Conservation (phyloP, 108 stramenopile genomes). For the Discostella pseudostelligera region DNA sequence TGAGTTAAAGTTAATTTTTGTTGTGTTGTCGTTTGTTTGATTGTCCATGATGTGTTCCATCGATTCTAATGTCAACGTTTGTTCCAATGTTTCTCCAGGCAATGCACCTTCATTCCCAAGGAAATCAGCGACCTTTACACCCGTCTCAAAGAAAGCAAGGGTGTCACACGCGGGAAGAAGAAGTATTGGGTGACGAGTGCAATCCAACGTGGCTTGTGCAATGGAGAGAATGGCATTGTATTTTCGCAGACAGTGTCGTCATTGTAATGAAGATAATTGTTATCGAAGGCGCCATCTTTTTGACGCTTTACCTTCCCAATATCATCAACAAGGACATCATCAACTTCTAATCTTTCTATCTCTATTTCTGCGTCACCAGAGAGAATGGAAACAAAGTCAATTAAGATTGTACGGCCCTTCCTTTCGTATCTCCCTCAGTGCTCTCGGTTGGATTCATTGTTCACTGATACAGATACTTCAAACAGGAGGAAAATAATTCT, state of each 20-base stretch:
- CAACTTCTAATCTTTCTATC: too few species aligned
- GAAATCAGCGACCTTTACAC: slow-evolving; percentile 1
- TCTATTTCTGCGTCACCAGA: too few species aligned
- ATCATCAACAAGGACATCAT: too few species aligned
- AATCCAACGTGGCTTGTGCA: slow-evolving; percentile 10
- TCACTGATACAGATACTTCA: too few species aligned
- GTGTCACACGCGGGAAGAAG: slow-evolving; percentile 9
- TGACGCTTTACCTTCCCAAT: too few species aligned
- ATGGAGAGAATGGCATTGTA: slow-evolving; percentile 2
- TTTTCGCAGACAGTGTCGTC: background rate
- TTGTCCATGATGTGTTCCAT: background rate
- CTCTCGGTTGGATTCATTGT: too few species aligned
- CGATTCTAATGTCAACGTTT: background rate
- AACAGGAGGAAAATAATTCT: too few species aligned
- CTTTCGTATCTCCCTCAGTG: too few species aligned
- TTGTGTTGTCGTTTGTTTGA: background rate
- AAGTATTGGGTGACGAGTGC: slow-evolving; percentile 13
- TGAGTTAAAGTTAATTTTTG: background rate
- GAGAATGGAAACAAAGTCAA: too few species aligned
- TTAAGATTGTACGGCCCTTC: too few species aligned
- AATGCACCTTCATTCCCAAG: slow-evolving; percentile 8
- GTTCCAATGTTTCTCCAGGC: background rate
- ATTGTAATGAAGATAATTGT: too few species aligned
- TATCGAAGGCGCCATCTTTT: too few species aligned
- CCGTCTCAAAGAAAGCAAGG: slow-evolving; percentile 9